Percentiles rank a stretch among this genome's conserved stretches.
These are phyloP conservation scores for Daldinia sp. DNA, from an alignment of 2,329 filamentous ascomycete genomes.

Conservation along the genomic window DNA sequence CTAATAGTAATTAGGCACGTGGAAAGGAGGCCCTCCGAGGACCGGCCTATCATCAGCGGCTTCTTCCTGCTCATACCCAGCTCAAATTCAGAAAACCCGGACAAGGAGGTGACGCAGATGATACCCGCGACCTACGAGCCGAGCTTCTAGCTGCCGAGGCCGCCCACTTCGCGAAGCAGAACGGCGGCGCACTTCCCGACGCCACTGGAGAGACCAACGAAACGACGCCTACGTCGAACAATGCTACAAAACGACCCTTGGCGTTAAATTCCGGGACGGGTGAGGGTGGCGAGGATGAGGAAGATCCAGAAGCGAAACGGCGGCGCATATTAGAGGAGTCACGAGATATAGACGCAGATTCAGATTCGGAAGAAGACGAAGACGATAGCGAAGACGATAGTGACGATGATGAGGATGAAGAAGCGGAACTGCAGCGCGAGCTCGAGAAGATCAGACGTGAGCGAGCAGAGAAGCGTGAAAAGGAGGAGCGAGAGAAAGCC, in stretches of 20 bases:
- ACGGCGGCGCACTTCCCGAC: conserved; percentile 62
- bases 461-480: conserved; percentile 80
- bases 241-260: conserved; percentile 70
- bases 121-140: conserved; percentile 80
- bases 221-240: conserved; percentile 49
- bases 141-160: conserved; percentile 91
- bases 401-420: conserved; percentile 80
- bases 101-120: conserved; percentile 84
- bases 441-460: conserved; percentile 93
- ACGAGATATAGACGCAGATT: conserved; percentile 83
- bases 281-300: conserved; percentile 55
- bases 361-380: conserved; percentile 66
- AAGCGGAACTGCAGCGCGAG: conserved; percentile 89
- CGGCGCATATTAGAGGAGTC: conserved; percentile 88
- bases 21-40: conserved; percentile 95
- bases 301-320: conserved; percentile 82
- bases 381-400: conserved; percentile 61
- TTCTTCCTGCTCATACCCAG: conserved; percentile 90
- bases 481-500: conserved; percentile 82
- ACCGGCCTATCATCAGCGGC: conserved; percentile 93
- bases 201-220: conserved; percentile 56
- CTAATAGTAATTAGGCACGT: conserved; percentile 68
- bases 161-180: conserved; percentile 85
- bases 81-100: conserved; percentile 90
- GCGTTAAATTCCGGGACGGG: conserved; percentile 56